Evolutionary conservation across 495 filamentous ascomycete species (phyloP).

Genomic region (Darksidea phi): DNA sequence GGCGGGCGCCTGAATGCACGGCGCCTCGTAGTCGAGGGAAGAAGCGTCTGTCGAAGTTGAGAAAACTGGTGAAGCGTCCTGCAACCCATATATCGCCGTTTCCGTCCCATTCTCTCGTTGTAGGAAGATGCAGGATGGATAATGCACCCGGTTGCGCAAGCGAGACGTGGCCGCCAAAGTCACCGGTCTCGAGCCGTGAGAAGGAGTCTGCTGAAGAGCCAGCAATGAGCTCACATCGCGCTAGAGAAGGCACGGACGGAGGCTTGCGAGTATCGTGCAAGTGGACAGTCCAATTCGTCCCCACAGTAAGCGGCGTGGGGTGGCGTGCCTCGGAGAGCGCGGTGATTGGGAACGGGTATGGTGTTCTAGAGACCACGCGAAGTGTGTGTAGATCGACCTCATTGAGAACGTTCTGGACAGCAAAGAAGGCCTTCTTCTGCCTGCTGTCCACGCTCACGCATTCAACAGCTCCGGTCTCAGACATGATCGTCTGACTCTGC

Average conservation of each 20-base stretch:
- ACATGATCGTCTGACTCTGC: conserved; percentile 49
- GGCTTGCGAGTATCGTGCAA: conserved; percentile 70
- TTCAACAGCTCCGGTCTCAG: conserved; percentile 73
- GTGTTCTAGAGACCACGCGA: conserved; percentile 65
- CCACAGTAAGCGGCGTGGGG: conserved; percentile 76
- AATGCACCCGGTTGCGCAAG: conserved; percentile 80
- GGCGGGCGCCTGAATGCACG: conserved; percentile 76
- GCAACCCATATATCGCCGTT: conserved; percentile 75
- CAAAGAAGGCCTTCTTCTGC: conserved; percentile 71
- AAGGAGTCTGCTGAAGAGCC: conserved; percentile 28
- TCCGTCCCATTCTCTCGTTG: conserved; percentile 51
- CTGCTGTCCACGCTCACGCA: conserved; percentile 77
- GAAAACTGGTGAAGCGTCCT: conserved; percentile 84
- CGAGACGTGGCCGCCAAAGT: conserved; percentile 54
- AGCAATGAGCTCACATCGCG: conserved; percentile 44
- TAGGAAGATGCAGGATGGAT: conserved; percentile 71
- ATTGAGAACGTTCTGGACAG: conserved; percentile 70
- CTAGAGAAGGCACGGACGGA: conserved; percentile 42
- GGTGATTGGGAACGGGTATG: conserved; percentile 80
- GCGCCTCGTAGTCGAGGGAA: conserved; percentile 77
- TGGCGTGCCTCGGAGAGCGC: conserved; percentile 75
- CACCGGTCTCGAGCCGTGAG: conserved; percentile 38
- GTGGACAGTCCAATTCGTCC: conserved; percentile 78
- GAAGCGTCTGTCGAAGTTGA: conserved; percentile 83
- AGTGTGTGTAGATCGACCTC: conserved; percentile 83